Conservation (phyloP, 495 filamentous ascomycete species). For the Halenospora varia region DNA sequence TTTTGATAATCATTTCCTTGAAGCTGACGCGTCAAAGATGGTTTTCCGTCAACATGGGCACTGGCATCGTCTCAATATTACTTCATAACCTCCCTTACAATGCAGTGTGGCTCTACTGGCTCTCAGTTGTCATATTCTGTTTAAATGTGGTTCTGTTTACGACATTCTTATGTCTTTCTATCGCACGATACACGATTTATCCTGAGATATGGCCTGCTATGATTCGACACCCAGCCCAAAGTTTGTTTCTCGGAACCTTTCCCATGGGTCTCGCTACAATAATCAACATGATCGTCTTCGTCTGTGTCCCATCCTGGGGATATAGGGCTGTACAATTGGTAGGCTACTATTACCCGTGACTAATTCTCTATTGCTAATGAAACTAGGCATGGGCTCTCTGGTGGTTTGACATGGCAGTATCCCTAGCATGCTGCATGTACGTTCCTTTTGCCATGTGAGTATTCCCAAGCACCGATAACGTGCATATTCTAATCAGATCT, state of each 20-base stretch:
- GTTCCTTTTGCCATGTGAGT: constrained; percentile 55
- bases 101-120: constrained; percentile 45
- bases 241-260: constrained; percentile 57
- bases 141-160: constrained; percentile 52
- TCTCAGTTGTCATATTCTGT: constrained; percentile 50
- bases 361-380: constrained; percentile 4
- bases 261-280: constrained; percentile 64
- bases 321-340: constrained; percentile 23
- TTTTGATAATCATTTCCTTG: background rate
- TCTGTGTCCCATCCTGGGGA: constrained; percentile 53
- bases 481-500: background rate
- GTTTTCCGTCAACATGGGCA: constrained; percentile 60
- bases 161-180: constrained; percentile 38
- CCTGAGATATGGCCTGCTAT: constrained; percentile 52
- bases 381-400: constrained; percentile 49
- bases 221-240: constrained; percentile 54
- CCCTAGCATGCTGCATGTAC: constrained; percentile 44
- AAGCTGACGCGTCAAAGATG: constrained; percentile 35
- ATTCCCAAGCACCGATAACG: constrained; percentile 2
- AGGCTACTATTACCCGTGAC: background rate
- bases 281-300: constrained; percentile 51
- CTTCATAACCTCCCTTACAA: constrained; percentile 55
- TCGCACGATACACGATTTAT: constrained; percentile 54
- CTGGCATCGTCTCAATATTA: constrained; percentile 59
- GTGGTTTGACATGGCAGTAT: constrained; percentile 53